Percentiles rank a stretch among this genome's conserved stretches.
Conservation (phyloP, 257 asterid species). For the Forsythia viridissima region DNA sequence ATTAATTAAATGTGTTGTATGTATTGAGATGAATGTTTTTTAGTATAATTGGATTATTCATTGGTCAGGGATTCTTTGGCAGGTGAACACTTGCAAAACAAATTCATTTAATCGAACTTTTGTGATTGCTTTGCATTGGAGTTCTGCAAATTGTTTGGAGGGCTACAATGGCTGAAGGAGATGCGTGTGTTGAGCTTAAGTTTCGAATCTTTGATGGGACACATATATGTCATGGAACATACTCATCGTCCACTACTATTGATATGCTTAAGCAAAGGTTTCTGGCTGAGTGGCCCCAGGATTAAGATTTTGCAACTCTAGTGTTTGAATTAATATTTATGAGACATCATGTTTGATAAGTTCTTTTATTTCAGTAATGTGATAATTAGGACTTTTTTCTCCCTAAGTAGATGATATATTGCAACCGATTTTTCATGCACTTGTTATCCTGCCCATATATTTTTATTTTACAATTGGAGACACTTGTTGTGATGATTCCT, state of each 20-base stretch:
- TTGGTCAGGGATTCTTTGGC: slow-evolving; percentile 19
- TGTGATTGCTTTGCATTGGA: slow-evolving; percentile 24
- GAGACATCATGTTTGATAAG: background rate
- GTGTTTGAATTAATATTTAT: background rate
- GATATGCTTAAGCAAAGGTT: slow-evolving; percentile 55
- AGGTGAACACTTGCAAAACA: slow-evolving; percentile 37
- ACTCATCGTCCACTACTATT: slow-evolving; percentile 46
- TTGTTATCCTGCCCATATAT: background rate
- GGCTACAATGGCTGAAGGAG: slow-evolving; percentile 51
- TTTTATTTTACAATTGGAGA: background rate
- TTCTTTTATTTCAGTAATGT: background rate
- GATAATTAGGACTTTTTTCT: background rate
- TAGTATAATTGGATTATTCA: background rate
- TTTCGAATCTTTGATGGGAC: slow-evolving; percentile 75
- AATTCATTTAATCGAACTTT: slow-evolving; percentile 21
- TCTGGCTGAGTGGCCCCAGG: slow-evolving; percentile 71
- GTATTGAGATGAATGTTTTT: slow-evolving; percentile 7
- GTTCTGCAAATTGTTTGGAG: slow-evolving; percentile 24
- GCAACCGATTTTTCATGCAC: background rate
- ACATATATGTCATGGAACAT: slow-evolving; percentile 57
- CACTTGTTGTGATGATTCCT: background rate
- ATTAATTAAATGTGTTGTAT: background rate
- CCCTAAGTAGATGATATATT: background rate
- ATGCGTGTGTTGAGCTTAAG: slow-evolving; percentile 51
- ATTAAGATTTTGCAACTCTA: slow-evolving; percentile 17